phyloP scores from a whole-genome alignment of 2,329 filamentous ascomycete genomes.

The Periglandula ipomoeae region DNA sequence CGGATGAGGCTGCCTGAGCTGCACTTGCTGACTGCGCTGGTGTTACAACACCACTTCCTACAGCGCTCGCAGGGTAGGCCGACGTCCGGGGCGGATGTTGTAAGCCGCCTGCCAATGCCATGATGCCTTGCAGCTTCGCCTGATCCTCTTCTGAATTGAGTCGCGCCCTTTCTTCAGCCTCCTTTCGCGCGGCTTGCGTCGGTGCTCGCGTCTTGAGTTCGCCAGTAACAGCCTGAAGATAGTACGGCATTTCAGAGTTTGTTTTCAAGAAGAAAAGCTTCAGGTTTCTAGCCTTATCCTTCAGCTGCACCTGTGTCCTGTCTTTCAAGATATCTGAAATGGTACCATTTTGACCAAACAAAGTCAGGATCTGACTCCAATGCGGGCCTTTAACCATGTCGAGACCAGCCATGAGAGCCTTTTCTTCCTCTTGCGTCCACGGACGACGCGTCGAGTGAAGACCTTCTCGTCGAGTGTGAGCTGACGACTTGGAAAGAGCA shows the following conservation, averaged over 20 bases:
- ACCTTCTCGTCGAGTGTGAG: conserved; percentile 46
- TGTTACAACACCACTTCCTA: conserved; percentile 22
- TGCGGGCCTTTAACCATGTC: conserved; percentile 85
- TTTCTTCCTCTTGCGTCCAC: conserved; percentile 85
- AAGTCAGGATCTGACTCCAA: conserved; percentile 82
- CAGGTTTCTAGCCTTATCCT: conserved; percentile 83
- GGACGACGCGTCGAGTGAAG: conserved; percentile 60
- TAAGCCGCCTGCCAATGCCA: conserved; percentile 44
- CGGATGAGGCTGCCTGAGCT: conserved; percentile 15
- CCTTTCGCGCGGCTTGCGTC: conserved; percentile 59
- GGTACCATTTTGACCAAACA: conserved; percentile 73
- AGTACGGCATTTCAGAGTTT: conserved; percentile 82
- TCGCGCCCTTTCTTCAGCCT: conserved; percentile 54
- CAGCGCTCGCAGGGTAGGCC: conserved; percentile 16
- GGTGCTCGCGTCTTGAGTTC: conserved; percentile 81
- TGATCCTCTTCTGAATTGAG: conserved; percentile 51
- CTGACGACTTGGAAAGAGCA: conserved; percentile 46
- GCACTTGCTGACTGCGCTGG: conserved; percentile 23
- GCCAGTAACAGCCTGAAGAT: conserved; percentile 78
- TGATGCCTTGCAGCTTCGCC: conserved; percentile 50
- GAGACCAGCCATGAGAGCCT: conserved; percentile 78
- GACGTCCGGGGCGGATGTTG: conserved; percentile 30
- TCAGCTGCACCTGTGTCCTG: conserved; percentile 82
- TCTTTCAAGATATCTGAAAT: conserved; percentile 79
- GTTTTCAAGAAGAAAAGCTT: conserved; percentile 91